Conservation (phyloP, 495 filamentous ascomycete species). For the Letharia lupina region DNA sequence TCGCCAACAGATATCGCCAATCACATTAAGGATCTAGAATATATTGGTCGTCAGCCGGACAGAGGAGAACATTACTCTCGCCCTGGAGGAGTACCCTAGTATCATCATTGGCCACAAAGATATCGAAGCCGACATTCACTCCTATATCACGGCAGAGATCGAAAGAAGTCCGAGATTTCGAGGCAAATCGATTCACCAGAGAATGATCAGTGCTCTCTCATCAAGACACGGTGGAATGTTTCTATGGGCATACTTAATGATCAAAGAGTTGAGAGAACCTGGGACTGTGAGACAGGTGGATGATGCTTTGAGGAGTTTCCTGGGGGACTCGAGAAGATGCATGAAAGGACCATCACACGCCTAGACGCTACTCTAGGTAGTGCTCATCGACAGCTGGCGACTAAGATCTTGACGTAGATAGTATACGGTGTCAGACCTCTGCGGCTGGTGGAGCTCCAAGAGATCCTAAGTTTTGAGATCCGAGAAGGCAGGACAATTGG, state of each 20-base stretch:
- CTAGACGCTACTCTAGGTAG: background rate
- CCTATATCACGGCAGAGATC: background rate
- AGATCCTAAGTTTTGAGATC: background rate
- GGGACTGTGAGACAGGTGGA: background rate
- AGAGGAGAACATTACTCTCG: background rate
- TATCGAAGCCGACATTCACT: background rate
- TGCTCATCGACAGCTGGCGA: background rate
- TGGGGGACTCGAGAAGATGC: background rate
- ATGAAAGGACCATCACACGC: background rate
- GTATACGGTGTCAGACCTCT: background rate
- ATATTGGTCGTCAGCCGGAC: background rate
- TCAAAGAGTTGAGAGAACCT: background rate
- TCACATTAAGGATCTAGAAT: background rate
- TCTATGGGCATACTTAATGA: background rate
- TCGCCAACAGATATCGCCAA: slow-evolving; percentile 4
- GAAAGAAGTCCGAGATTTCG: background rate
- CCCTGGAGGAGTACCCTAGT: background rate
- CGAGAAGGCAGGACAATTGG: background rate
- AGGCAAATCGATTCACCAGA: background rate
- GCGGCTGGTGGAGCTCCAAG: background rate
- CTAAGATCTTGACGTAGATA: background rate
- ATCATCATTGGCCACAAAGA: background rate
- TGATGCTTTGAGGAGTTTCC: background rate
- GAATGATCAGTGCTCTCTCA: background rate
- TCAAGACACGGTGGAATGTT: background rate